These are phyloP conservation scores for Botrytis squamosa DNA, from an alignment of 2,329 filamentous ascomycete genomes.

Conservation along the genomic window DNA sequence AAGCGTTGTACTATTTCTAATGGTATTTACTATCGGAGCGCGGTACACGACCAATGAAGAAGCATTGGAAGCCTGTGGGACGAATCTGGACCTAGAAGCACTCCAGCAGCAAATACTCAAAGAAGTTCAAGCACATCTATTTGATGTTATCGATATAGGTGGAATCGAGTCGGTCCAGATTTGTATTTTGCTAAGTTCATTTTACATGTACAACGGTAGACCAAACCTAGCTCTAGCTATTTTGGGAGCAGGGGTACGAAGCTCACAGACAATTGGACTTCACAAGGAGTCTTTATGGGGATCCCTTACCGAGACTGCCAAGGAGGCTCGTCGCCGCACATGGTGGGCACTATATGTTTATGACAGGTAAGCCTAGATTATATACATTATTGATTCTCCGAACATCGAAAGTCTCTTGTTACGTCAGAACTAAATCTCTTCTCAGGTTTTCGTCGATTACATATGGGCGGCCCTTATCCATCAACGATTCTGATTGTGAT, in stretches of 20 bases:
- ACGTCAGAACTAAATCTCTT: not conserved
- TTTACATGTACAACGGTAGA: not conserved
- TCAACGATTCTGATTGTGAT: not conserved
- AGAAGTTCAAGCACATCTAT: not conserved
- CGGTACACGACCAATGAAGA: not conserved
- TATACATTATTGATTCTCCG: not conserved
- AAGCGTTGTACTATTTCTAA: not conserved
- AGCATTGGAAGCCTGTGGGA: not conserved
- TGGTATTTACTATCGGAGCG: not conserved
- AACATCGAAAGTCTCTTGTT: not conserved
- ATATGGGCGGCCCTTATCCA: not conserved
- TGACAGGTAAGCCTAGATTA: not conserved
- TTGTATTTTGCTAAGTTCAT: not conserved
- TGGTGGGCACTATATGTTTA: not conserved
- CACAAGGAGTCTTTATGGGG: not conserved
- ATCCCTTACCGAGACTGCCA: not conserved
- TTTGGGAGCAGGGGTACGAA: not conserved
- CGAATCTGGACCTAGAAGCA: not conserved
- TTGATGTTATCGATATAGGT: not conserved
- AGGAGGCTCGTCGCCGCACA: not conserved
- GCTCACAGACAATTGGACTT: not conserved
- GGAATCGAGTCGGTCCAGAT: not conserved
- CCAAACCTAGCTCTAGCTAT: not conserved
- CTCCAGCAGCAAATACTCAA: not conserved
- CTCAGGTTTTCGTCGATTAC: not conserved